Conservation (phyloP, 176 grass and related monocot genomes). For the Bromus sterilis region DNA sequence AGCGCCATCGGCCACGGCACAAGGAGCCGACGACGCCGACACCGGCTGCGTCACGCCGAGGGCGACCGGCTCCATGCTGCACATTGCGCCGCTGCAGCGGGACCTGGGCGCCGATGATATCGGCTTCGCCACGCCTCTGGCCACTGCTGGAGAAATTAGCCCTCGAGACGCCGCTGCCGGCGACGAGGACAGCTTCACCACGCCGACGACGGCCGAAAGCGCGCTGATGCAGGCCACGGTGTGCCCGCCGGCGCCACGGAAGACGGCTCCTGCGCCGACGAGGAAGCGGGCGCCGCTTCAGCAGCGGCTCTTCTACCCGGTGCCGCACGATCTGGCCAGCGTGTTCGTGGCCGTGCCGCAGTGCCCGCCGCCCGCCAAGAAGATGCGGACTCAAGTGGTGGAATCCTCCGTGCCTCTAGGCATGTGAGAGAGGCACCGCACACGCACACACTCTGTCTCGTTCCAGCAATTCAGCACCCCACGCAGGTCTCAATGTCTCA, state of each 20-base stretch:
- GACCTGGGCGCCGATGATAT: background rate
- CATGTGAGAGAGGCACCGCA: no score
- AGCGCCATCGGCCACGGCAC: background rate
- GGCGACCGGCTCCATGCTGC: no score
- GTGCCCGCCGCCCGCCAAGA: constrained; percentile 25
- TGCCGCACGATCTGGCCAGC: constrained; percentile 47
- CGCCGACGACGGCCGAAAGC: constrained; percentile 41
- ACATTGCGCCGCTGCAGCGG: background rate
- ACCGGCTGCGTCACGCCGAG: constrained; percentile 34
- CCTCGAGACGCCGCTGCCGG: background rate
- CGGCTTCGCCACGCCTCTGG: constrained; percentile 44
- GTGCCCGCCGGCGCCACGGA: constrained; percentile 69
- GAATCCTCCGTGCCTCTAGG: background rate
- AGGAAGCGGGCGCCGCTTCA: constrained; percentile 30
- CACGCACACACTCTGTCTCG: no score
- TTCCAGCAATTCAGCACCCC: no score
- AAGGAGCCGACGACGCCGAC: background rate
- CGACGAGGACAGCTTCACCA: constrained; percentile 19
- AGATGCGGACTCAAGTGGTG: constrained; percentile 36
- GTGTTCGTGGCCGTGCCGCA: constrained; percentile 34
- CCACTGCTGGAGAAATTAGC: no score
- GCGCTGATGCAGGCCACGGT: constrained; percentile 13
- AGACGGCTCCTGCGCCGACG: constrained; percentile 18
- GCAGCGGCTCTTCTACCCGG: constrained; percentile 37
- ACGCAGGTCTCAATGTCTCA: no score